Percentiles rank a stretch among this genome's conserved stretches.
phyloP scores from a whole-genome alignment of 208 protist genomes.

The Crithidia brevicula region DNA sequence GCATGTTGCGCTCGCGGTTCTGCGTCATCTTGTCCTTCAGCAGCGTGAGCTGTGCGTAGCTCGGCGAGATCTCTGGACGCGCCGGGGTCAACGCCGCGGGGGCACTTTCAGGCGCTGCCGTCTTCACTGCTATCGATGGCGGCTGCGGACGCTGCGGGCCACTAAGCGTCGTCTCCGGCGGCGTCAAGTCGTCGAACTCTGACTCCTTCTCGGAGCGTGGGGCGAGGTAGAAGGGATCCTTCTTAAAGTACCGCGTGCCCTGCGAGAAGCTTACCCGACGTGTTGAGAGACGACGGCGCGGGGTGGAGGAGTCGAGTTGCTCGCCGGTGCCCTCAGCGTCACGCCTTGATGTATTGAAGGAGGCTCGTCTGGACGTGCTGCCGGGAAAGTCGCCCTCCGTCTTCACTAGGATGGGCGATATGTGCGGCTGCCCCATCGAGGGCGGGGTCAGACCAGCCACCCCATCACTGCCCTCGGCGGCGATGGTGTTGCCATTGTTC shows the following conservation, averaged over 20 bases:
- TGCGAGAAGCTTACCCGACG: slow-evolving; percentile 13
- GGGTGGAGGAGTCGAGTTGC: not conserved
- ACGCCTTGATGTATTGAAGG: not conserved
- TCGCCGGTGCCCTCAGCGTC: not conserved
- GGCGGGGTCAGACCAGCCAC: not conserved
- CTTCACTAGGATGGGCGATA: not conserved
- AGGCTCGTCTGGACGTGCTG: not conserved
- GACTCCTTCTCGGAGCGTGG: slow-evolving; percentile 6
- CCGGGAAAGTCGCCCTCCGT: not conserved
- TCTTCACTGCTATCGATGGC: no score
- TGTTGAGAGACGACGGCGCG: not conserved
- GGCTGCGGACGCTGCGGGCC: no score
- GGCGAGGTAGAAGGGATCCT: slow-evolving; percentile 10
- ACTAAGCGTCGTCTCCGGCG: not conserved
- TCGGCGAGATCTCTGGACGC: not conserved
- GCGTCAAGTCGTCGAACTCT: slow-evolving; percentile 5
- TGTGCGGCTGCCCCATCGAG: not conserved
- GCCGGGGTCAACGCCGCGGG: not conserved
- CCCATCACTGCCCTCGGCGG: not conserved
- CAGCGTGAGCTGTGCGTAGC: slow-evolving; percentile 1
- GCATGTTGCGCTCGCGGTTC: not conserved
- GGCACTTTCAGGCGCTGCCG: not conserved
- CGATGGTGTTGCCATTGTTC: not conserved
- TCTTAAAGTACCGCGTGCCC: slow-evolving; percentile 16
- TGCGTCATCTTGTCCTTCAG: slow-evolving; percentile 17